A percentile compares a stretch with the other conserved stretches of the same genome.
Conservation (phyloP, 768 basidiomycete species). For the Mycena crocata region DNA sequence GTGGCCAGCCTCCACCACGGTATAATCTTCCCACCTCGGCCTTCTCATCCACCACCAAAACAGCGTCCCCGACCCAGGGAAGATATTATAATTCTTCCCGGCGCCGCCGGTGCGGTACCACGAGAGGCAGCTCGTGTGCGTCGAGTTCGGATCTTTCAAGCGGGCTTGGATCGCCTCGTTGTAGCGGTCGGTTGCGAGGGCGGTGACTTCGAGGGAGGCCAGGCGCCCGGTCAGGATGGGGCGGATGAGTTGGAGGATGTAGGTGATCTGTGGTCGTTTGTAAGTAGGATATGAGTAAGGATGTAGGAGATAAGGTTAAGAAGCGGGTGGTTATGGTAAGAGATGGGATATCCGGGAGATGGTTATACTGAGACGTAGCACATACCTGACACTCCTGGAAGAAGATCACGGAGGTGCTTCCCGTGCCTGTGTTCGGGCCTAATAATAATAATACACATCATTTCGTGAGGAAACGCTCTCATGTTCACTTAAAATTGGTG, state of each 20-base stretch:
- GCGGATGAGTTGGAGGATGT: slow-evolving; percentile 1
- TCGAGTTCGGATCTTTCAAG: slow-evolving; percentile 2
- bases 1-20: neutral
- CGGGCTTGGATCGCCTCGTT: slow-evolving; percentile 23
- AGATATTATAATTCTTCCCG: slow-evolving; percentile 52
- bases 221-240: slow-evolving; percentile 1
- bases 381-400: slow-evolving; percentile 47
- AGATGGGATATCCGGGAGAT: neutral
- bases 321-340: too few relatives aligned
- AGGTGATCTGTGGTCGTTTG: too few relatives aligned
- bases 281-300: too few relatives aligned
- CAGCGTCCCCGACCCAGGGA: slow-evolving; percentile 50
- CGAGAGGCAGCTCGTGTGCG: slow-evolving; percentile 47
- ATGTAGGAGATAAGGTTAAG: too few relatives aligned
- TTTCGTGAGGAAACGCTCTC: too few relatives aligned
- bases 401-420: slow-evolving; percentile 64
- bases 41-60: slow-evolving; percentile 24
- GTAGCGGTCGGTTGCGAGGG: slow-evolving; percentile 5
- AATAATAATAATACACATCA: neutral
- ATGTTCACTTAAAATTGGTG: too few relatives aligned
- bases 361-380: slow-evolving; percentile 11
- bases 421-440: slow-evolving; percentile 54
- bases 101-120: slow-evolving; percentile 53
- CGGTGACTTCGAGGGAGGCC: neutral
- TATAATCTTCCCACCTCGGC: slow-evolving; percentile 17